Conservation (phyloP, 176 grass and related monocot genomes). For the Eremochloa ophiuroides region DNA sequence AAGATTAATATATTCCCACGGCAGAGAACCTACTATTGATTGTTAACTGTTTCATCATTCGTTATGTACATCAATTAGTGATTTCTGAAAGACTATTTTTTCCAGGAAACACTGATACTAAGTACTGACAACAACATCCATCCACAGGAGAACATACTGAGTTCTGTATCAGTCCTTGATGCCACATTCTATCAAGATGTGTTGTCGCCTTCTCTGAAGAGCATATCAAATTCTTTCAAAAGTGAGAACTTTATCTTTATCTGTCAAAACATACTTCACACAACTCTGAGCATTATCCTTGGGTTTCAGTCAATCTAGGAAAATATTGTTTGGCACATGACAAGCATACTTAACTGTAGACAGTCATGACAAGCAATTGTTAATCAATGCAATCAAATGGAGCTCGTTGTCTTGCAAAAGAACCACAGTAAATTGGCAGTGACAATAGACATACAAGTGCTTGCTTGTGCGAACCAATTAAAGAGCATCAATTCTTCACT, state of each 20-base stretch:
- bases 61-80: background rate
- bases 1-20: background rate
- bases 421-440: conserved; percentile 28
- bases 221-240: conserved; percentile 49
- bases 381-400: conserved; percentile 43
- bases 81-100: background rate
- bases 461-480: conserved; percentile 27
- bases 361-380: conserved; percentile 29
- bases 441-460: conserved; percentile 30
- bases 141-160: conserved; percentile 23
- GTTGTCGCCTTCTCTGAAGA: conserved; percentile 27
- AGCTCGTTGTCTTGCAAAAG: conserved; percentile 28
- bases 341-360: conserved; percentile 46
- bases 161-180: conserved; percentile 64
- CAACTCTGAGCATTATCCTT: background rate
- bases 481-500: conserved; percentile 13
- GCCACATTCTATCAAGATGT: conserved; percentile 41
- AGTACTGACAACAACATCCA: conserved; percentile 20
- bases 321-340: conserved; percentile 29
- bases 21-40: background rate
- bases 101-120: conserved; percentile 28
- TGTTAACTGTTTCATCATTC: background rate
- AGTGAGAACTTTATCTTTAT: conserved; percentile 44
- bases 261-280: background rate
- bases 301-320: conserved; percentile 20